Evolutionary conservation across 306 rosid species (phyloP).

Genomic region (Lathyrus oleraceus): DNA sequence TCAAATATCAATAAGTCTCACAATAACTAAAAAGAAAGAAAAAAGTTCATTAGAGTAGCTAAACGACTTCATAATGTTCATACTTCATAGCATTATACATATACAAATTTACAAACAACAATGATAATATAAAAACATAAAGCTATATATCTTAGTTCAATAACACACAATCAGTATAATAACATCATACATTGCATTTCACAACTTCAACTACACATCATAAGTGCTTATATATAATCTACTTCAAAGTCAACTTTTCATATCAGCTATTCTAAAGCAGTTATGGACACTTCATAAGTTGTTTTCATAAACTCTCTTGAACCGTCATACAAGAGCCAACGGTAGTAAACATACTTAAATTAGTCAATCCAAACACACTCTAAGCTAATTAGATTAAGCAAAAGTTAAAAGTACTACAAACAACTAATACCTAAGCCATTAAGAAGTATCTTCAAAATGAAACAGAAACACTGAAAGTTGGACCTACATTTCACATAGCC

Average conservation of each 20-base stretch:
- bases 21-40: background rate
- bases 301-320: too few species aligned
- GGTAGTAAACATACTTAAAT: too few species aligned
- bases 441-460: constrained; percentile 5
- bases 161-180: background rate
- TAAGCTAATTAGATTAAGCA: background rate
- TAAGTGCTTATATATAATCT: too few species aligned
- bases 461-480: background rate
- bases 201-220: background rate
- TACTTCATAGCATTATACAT: background rate
- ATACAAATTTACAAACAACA: background rate
- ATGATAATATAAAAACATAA: background rate
- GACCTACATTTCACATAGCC: constrained; percentile 33
- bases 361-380: too few species aligned
- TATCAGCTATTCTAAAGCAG: too few species aligned
- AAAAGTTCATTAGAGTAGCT: background rate
- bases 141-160: background rate
- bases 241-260: too few species aligned
- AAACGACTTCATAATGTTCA: constrained; percentile 14
- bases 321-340: too few species aligned
- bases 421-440: background rate
- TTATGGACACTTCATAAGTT: too few species aligned
- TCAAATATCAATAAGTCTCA: background rate
- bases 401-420: background rate
- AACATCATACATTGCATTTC: constrained; percentile 23